A percentile compares a stretch with the other conserved stretches of the same genome.
These are phyloP conservation scores for Chalara sp. DNA, from an alignment of 2,329 filamentous ascomycete genomes.

Conservation along the genomic window DNA sequence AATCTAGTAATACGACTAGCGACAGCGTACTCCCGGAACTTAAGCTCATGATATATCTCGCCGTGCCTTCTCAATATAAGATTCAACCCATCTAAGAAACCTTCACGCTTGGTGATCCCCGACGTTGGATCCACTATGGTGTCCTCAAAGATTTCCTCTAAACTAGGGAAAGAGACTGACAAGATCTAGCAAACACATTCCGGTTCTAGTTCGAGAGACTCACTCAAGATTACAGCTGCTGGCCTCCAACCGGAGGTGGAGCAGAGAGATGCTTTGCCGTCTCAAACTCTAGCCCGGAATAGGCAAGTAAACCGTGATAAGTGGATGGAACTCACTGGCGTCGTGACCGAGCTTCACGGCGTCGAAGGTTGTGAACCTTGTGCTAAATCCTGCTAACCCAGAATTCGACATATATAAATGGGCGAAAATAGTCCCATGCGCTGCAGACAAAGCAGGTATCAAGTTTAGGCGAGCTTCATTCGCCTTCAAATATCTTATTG, in stretches of 20 bases:
- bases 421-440: neutral
- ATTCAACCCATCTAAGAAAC: no score
- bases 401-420: neutral
- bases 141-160: no score
- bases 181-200: neutral
- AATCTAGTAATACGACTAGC: no score
- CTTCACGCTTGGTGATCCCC: no score
- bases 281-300: neutral
- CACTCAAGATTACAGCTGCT: neutral
- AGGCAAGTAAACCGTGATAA: no score
- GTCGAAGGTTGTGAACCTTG: constrained; percentile 37
- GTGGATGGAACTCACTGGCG: no score
- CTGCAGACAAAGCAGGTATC: neutral
- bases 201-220: neutral
- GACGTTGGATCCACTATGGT: no score
- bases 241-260: neutral
- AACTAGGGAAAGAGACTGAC: no score
- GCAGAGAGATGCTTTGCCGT: neutral
- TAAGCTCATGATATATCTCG: no score
- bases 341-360: constrained; percentile 19
- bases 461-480: neutral
- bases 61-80: no score
- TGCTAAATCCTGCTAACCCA: constrained; percentile 37
- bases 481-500: neutral
- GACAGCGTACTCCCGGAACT: no score